Evolutionary conservation across 441 rosid genomes (phyloP).

Genomic region (Gossypium davidsonii): DNA sequence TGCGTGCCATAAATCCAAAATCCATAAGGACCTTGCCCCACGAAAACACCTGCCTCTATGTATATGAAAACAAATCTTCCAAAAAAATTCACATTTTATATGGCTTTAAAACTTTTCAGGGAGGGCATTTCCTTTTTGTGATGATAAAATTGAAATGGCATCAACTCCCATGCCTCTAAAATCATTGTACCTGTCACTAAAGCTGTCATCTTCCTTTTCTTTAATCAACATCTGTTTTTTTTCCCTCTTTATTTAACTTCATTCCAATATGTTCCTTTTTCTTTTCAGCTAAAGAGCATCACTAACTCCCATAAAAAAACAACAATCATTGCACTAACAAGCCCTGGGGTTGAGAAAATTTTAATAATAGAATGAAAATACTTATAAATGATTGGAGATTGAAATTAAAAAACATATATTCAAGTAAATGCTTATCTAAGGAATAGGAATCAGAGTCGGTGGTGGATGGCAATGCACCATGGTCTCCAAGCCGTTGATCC

Average conservation of each 20-base stretch:
- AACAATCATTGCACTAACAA: conserved; percentile 3
- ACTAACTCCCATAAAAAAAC: background rate
- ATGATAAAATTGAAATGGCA: conserved; percentile 26
- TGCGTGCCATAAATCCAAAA: background rate
- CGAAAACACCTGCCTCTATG: background rate
- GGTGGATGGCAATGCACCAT: background rate
- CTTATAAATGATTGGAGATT: background rate
- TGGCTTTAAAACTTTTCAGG: conserved; percentile 17
- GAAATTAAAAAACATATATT: background rate
- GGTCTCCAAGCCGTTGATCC: background rate
- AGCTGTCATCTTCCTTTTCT: conserved; percentile 16
- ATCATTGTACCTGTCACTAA: conserved; percentile 25
- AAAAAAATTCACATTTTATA: background rate
- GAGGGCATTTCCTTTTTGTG: conserved; percentile 15
- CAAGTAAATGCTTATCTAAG: background rate
- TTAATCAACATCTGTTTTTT: background rate
- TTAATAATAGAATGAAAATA: background rate
- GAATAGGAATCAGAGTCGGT: background rate
- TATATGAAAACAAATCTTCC: background rate
- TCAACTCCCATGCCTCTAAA: conserved; percentile 20
- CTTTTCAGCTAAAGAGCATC: background rate
- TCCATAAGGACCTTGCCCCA: conserved; percentile 12
- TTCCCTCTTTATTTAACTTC: background rate
- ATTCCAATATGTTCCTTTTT: background rate
- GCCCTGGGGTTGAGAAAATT: background rate